These are phyloP conservation scores for Alternaria viburni DNA, from an alignment of 2,329 filamentous ascomycete species.

Conservation along the genomic window DNA sequence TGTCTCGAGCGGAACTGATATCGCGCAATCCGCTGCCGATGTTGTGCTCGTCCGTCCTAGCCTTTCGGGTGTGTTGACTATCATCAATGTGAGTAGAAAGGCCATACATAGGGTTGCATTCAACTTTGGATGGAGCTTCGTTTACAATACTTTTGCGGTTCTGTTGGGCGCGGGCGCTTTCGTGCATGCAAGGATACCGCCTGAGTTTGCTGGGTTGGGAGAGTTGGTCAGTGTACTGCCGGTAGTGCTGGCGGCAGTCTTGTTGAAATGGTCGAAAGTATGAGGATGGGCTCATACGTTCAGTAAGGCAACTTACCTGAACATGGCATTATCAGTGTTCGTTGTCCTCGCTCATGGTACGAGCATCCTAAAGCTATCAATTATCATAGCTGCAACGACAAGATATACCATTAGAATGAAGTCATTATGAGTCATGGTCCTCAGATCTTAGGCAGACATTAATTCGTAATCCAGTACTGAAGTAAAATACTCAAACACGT, in stretches of 20 bases:
- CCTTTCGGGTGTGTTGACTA: constrained; percentile 55
- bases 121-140: constrained; percentile 73
- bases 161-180: constrained; percentile 65
- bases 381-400: neutral
- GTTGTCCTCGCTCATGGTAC: neutral
- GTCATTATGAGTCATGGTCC: neutral
- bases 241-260: constrained; percentile 65
- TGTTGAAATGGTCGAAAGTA: constrained; percentile 48
- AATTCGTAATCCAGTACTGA: neutral
- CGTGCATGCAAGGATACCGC: constrained; percentile 65
- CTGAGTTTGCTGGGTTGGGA: constrained; percentile 70
- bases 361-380: neutral
- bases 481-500: neutral
- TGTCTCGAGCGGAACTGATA: constrained; percentile 64
- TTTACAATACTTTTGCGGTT: constrained; percentile 75
- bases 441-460: neutral
- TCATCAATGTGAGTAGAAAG: constrained; percentile 61
- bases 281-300: constrained; percentile 4
- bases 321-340: no score
- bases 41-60: constrained; percentile 67
- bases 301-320: no score
- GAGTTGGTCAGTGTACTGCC: constrained; percentile 77
- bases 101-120: constrained; percentile 57
- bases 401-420: neutral
- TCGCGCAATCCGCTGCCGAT: constrained; percentile 71